Base-by-base conservation (phyloP, 1,284 basidiomycete species). In the Hymenochaete sp. region DNA sequence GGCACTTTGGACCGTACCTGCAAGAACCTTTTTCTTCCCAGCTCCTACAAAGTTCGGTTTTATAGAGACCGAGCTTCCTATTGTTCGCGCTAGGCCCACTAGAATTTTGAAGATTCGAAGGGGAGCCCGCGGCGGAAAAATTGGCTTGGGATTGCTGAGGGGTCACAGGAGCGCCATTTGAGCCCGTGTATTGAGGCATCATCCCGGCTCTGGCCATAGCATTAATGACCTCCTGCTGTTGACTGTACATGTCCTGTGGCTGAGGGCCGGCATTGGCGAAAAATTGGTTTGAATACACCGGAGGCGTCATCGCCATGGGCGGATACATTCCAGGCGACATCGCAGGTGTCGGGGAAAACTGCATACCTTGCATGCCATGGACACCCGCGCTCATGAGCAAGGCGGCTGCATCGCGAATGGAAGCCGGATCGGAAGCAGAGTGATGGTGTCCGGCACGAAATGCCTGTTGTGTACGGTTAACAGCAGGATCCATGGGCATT, bases 1-100 rank as follows among this genome's bases (percentile, higher is more conserved):
- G 89, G 58, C 89, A 92, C 63, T 91, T 92, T 29, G 75, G 63
- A 7, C 82, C 84, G 56, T 93, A 93, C 36, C 88, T 73, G 62
- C 91, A 93, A n/a, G 71, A 68, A 1, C 89, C 87, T 59, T 90
- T 91, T 65, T 93, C 90, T 61, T 92, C 90, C 89, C 90, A 93
- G 60, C 87, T 91, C 51, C 90, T 71, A 64, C 90, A 93, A 27
- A 93, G 57, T 60, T 93, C 90, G 0, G 91, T 93, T 72, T 93
- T 93, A 72, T 93, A 93, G 38, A 93, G 60, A 18, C 84, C 86
- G 26, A 88, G 63, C 66, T 93, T 93, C 53, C 85, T 73, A 58
- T 92, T 93, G 63, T 89, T 91, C 3, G 86, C 82, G 51, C 84
- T 89, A 6, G 87, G 88, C 0, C 88, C 87, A 42, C 67, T 63